A percentile compares a stretch with the other conserved stretches of the same genome.
Evolutionary conservation across 306 rosid genomes (phyloP).

Genomic region (Casuarina glauca): DNA sequence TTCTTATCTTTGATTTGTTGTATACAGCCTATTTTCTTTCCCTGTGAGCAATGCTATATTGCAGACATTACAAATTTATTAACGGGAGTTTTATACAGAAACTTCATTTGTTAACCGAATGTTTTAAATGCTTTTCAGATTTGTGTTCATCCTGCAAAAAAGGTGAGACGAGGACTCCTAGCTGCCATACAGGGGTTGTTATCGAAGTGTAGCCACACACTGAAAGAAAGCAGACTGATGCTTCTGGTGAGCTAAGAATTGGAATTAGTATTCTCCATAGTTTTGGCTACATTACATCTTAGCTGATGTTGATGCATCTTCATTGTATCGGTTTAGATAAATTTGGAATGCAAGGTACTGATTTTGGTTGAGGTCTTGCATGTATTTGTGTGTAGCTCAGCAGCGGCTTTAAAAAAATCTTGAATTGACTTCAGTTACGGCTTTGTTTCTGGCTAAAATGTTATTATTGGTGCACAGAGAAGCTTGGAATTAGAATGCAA

Average conservation of each 20-base stretch:
- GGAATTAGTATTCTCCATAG: conserved; percentile 7
- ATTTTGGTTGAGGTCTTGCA: neutral
- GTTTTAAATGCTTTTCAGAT: conserved; percentile 56
- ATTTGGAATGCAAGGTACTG: neutral
- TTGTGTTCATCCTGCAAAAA: conserved; percentile 76
- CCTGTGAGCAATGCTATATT: too few relatives aligned
- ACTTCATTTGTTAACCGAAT: conserved; percentile 21
- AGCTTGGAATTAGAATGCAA: neutral
- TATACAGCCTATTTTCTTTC: neutral
- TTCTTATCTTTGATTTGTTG: conserved; percentile 26
- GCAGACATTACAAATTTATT: conserved; percentile 17
- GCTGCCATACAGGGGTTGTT: conserved; percentile 72
- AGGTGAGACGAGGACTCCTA: conserved; percentile 82
- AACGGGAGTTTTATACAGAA: conserved; percentile 1
- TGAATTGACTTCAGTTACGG: too few relatives aligned
- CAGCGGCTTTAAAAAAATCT: too few relatives aligned
- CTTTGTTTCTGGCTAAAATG: neutral
- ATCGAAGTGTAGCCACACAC: conserved; percentile 57
- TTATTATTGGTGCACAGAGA: neutral
- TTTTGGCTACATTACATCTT: conserved; percentile 23
- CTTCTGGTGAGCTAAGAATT: conserved; percentile 74
- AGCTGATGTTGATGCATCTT: neutral
- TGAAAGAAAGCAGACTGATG: conserved; percentile 74
- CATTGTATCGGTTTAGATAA: neutral
- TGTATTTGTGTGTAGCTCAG: too few relatives aligned